Percentiles rank a stretch among this genome's conserved stretches.
These are phyloP conservation scores for Hypoxylon fragiforme DNA, from an alignment of 495 filamentous ascomycete species.

Conservation along the genomic window DNA sequence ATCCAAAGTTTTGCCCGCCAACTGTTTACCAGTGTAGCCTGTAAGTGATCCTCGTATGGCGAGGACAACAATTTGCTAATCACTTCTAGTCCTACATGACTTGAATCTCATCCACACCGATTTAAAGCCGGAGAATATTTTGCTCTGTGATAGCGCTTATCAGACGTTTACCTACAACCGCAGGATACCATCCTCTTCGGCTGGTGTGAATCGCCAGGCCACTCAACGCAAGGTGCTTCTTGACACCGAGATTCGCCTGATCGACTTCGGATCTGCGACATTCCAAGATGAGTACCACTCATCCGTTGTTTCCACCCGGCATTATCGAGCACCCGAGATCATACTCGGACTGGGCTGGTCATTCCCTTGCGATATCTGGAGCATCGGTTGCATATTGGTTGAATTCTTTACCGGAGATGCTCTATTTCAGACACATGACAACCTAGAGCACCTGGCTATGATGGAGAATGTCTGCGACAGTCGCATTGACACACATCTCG, in stretches of 20 bases:
- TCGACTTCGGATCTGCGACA: conserved; percentile 97
- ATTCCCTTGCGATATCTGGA: conserved; percentile 98
- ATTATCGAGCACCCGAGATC: conserved; percentile 96
- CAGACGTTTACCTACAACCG: conserved; percentile 98
- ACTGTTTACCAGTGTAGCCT: conserved; percentile 96
- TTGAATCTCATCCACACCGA: conserved; percentile 98
- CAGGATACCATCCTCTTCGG: conserved; percentile 88
- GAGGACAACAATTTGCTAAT: conserved; percentile 33
- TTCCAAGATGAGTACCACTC: conserved; percentile 99
- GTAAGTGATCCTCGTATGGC: conserved; percentile 58
- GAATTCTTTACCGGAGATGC: conserved; percentile 99
- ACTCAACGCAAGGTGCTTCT: conserved; percentile 85
- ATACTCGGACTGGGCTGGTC: conserved; percentile 97
- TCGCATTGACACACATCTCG: conserved; percentile 72
- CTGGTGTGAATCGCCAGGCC: conserved; percentile 72
- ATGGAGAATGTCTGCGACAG: conserved; percentile 88
- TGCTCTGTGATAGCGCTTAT: conserved; percentile 85
- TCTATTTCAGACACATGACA: conserved; percentile 97
- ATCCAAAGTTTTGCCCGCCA: conserved; percentile 97
- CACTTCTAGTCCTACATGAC: conserved; percentile 80
- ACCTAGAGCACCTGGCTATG: conserved; percentile 98
- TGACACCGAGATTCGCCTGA: conserved; percentile 94
- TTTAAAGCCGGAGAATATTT: conserved; percentile 96
- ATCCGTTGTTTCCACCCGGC: conserved; percentile 92
- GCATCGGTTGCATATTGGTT: conserved; percentile 98